Conservation (phyloP, 768 basidiomycete genomes). For the Naganishia friedmannii region DNA sequence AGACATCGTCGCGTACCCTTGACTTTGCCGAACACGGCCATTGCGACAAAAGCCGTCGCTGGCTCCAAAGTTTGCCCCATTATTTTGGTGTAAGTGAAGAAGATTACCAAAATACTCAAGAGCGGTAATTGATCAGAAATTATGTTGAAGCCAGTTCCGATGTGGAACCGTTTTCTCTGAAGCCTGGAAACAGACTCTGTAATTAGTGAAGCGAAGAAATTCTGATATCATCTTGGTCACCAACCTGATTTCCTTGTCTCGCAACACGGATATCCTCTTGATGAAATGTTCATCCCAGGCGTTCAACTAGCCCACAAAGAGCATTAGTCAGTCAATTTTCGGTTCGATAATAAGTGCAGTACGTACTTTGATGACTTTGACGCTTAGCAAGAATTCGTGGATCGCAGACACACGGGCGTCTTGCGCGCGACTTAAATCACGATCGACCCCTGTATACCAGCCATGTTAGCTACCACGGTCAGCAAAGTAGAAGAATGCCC, state of each 20-base stretch:
- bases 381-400: slow-evolving; percentile 42
- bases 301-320: slow-evolving; percentile 35
- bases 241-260: slow-evolving; percentile 41
- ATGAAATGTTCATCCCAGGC: slow-evolving; percentile 43
- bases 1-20: slow-evolving; percentile 29
- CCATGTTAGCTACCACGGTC: no score
- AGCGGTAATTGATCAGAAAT: slow-evolving; percentile 41
- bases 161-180: slow-evolving; percentile 44
- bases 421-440: slow-evolving; percentile 36
- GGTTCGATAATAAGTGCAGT: neutral
- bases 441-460: slow-evolving; percentile 38
- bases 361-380: slow-evolving; percentile 48
- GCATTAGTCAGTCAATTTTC: neutral
- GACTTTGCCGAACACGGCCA: slow-evolving; percentile 44
- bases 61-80: slow-evolving; percentile 39
- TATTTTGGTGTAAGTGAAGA: slow-evolving; percentile 45
- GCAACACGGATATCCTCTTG: slow-evolving; percentile 33
- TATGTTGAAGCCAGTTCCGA: slow-evolving; percentile 47
- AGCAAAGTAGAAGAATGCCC: no score
- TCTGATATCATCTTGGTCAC: slow-evolving; percentile 5
- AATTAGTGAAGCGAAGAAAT: neutral
- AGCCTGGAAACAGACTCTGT: slow-evolving; percentile 31
- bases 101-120: slow-evolving; percentile 38
- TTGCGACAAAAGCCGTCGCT: slow-evolving; percentile 44
- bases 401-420: slow-evolving; percentile 43